phyloP scores from a whole-genome alignment of 768 basidiomycete species.

The Exsudoporus frostii region DNA sequence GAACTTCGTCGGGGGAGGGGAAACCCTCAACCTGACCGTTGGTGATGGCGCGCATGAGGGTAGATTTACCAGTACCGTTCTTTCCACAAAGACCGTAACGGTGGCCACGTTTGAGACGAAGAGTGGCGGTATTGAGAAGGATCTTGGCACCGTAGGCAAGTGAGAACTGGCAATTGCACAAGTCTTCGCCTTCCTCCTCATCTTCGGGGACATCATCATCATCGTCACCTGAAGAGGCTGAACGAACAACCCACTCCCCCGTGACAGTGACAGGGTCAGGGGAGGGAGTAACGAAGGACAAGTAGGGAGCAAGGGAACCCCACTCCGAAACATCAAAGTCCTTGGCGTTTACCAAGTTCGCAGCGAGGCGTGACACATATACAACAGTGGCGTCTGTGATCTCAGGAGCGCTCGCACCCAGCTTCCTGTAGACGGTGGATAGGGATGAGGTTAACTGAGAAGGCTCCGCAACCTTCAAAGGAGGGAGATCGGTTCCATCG shows the following conservation, averaged over 20 bases:
- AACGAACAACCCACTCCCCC: slow-evolving; percentile 88
- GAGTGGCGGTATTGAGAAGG: slow-evolving; percentile 90
- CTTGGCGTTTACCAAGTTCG: slow-evolving; percentile 84
- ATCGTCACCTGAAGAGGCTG: slow-evolving; percentile 72
- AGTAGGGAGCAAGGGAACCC: slow-evolving; percentile 76
- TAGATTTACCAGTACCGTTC: slow-evolving; percentile 98
- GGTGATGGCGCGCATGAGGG: slow-evolving; percentile 89
- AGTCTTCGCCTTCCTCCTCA: slow-evolving; percentile 97
- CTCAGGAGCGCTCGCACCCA: slow-evolving; percentile 56
- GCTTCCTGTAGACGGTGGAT: slow-evolving; percentile 81
- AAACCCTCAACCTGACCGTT: slow-evolving; percentile 98
- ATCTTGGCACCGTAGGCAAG: slow-evolving; percentile 99
- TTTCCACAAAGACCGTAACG: slow-evolving; percentile 98
- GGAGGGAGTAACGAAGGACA: slow-evolving; percentile 59
- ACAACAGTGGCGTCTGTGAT: slow-evolving; percentile 54
- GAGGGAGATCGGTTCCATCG: slow-evolving; percentile 90
- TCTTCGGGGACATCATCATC: slow-evolving; percentile 73
- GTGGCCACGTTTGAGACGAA: slow-evolving; percentile 97
- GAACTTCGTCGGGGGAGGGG: slow-evolving; percentile 95
- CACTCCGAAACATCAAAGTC: slow-evolving; percentile 89
- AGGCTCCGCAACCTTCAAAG: slow-evolving; percentile 74
- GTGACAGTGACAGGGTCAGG: slow-evolving; percentile 67
- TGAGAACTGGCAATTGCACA: slow-evolving; percentile 99
- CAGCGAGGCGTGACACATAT: slow-evolving; percentile 78
- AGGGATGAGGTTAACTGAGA: slow-evolving; percentile 64